These are phyloP conservation scores for Aspergillus mulundensis DNA, from an alignment of 495 filamentous ascomycete species.

Conservation along the genomic window DNA sequence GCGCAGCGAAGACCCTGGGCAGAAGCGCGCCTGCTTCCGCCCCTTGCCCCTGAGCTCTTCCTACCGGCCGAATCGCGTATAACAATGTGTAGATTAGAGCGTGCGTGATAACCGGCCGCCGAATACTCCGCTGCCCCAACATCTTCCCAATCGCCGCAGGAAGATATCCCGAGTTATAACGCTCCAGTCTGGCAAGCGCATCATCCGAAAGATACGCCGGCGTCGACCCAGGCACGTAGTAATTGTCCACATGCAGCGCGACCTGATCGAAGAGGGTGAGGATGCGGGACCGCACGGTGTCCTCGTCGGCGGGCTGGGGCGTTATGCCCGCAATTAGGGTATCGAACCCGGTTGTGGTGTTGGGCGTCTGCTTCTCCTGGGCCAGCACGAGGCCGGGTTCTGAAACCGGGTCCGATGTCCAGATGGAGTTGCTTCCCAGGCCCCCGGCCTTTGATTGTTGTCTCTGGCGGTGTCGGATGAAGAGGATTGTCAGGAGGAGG, in stretches of 20 bases:
- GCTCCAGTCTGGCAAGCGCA: background rate
- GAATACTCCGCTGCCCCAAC: conserved; percentile 11
- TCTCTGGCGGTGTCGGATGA: conserved; percentile 18
- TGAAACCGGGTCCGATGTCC: too few species aligned
- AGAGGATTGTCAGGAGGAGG: conserved; percentile 19
- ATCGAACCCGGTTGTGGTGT: too few species aligned
- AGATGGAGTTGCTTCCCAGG: too few species aligned
- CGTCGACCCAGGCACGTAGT: conserved; percentile 14
- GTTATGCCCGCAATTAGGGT: background rate
- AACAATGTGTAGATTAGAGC: conserved; percentile 14
- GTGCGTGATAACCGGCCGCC: conserved; percentile 22
- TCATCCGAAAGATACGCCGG: background rate
- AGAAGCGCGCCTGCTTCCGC: conserved; percentile 5
- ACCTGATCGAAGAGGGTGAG: conserved; percentile 26
- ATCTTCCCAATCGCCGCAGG: conserved; percentile 9
- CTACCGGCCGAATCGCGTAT: conserved; percentile 15
- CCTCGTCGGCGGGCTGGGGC: conserved; percentile 23
- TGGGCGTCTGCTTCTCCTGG: too few species aligned
- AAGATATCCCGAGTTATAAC: conserved; percentile 19
- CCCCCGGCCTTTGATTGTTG: too few species aligned
- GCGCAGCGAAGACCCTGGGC: conserved; percentile 12
- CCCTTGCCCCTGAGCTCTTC: background rate
- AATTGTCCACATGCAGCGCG: conserved; percentile 29
- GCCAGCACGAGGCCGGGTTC: too few species aligned
- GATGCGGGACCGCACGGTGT: conserved; percentile 10